These are phyloP conservation scores for Rutstroemia sp. DNA, from an alignment of 2,329 filamentous ascomycete species.

Conservation along the genomic window DNA sequence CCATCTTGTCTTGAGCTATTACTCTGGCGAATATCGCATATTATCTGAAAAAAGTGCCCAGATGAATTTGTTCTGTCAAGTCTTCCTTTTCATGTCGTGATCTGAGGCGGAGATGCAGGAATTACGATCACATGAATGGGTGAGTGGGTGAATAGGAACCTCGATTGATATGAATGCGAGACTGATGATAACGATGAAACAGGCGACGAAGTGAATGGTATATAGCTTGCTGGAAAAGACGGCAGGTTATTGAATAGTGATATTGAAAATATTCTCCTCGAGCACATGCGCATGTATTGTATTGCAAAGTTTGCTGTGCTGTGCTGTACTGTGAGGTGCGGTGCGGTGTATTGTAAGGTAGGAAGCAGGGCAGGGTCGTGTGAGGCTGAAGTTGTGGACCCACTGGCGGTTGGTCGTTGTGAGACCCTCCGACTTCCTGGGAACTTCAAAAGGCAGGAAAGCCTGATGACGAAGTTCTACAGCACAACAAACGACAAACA, in stretches of 20 bases:
- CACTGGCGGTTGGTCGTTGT: neutral
- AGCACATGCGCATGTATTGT: neutral
- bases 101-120: neutral
- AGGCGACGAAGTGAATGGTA: conserved; percentile 2
- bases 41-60: neutral
- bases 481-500: too few relatives aligned
- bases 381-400: conserved; percentile 2
- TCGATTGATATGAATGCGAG: too few relatives aligned
- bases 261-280: neutral
- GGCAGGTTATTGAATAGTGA: neutral
- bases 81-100: conserved; percentile 5
- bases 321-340: neutral
- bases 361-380: neutral
- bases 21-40: neutral
- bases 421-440: too few relatives aligned
- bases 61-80: neutral
- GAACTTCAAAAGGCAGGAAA: conserved; percentile 2
- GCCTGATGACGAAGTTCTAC: conserved; percentile 1
- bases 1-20: conserved; percentile 56
- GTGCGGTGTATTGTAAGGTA: neutral
- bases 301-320: neutral
- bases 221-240: neutral
- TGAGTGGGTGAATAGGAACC: neutral
- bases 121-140: neutral
- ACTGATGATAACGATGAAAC: neutral